Evolutionary conservation across 2,329 filamentous ascomycete genomes (phyloP), one percentile per base, ranked within the genome.

Genomic region (Alternaria arbusti): DNA sequence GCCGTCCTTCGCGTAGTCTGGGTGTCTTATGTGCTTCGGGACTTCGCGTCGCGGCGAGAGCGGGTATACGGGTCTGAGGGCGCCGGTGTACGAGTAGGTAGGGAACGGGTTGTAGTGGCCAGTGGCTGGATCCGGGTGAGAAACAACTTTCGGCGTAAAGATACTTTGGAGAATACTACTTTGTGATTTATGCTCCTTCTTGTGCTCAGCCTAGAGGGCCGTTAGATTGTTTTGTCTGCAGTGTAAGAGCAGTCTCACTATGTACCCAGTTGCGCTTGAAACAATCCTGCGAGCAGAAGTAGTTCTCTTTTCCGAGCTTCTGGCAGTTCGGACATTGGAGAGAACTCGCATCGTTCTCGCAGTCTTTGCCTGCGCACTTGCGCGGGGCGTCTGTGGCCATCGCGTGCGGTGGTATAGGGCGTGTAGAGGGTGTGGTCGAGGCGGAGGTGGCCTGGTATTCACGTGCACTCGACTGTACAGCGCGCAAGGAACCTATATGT

Each of bases 181-280:
- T 81, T 94, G 90, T 82, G 90, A 87, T 84, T 97, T 97, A 84
- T 97, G 93, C 71, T 90, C 80, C 66, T 85, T 82, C 83, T 97
- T 98, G 84, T 98, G 95, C 65, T 90, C 88, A 80, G 84, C 85
- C 94, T 97, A 75, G 56, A 17, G 60, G 47, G 40, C 50, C 28
- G 64, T 78, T 72, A 78, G 74, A 64, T 56, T 51, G 54, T 59
- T 54, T 67, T 54, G 45, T 52, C 60, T 64, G 59, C 51, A 61
- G 28, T 45, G 22, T 52, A 47, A 45, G 54, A 50, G 22, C 25
- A n/a, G 51, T 69, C 63, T 68, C 69, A 71, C 62, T 70, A 72
- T 71, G 74, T 89, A 98, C 96, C 96, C 96, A 99, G 85, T 94
- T 99, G 81, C 90, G 91, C 86, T 97, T 98, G 84, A 99, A 99